These are phyloP conservation scores for Tolypocladium tropicale DNA, from an alignment of 2,329 filamentous ascomycete species.

Conservation along the genomic window DNA sequence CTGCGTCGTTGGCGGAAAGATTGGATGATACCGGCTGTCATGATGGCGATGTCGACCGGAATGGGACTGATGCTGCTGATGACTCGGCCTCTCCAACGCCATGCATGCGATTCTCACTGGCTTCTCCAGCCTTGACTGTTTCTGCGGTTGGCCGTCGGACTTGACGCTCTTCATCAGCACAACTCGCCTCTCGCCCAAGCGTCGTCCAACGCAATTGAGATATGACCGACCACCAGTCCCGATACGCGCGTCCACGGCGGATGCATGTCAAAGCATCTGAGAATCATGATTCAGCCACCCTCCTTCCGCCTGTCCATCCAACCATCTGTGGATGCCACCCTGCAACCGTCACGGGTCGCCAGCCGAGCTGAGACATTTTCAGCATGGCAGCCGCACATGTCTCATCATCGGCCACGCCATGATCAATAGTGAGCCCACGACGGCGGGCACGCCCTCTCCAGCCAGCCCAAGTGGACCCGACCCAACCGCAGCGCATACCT, in stretches of 20 bases:
- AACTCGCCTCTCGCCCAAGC: not conserved
- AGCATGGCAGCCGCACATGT: slow-evolving; percentile 2
- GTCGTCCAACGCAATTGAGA: no score
- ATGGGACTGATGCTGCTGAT: not conserved
- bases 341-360: not conserved
- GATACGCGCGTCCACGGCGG: no score
- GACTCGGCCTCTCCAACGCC: not conserved
- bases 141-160: not conserved
- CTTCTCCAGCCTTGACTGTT: not conserved
- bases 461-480: not conserved
- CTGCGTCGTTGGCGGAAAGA: slow-evolving; percentile 42
- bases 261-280: no score
- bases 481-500: no score
- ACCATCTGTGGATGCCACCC: not conserved
- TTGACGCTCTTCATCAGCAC: not conserved
- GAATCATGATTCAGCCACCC: not conserved
- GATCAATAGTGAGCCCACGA: not conserved
- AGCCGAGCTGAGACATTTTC: not conserved
- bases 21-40: no score
- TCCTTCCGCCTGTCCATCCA: not conserved
- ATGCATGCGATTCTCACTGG: not conserved
- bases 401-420: not conserved
- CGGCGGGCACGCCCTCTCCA: not conserved
- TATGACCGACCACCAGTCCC: no score
- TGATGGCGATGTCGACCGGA: no score